Evolutionary conservation across 140 eudicot genomes (phyloP), one percentile per base, ranked within the genome.

Genomic region (Ambrosia hybrid): DNA sequence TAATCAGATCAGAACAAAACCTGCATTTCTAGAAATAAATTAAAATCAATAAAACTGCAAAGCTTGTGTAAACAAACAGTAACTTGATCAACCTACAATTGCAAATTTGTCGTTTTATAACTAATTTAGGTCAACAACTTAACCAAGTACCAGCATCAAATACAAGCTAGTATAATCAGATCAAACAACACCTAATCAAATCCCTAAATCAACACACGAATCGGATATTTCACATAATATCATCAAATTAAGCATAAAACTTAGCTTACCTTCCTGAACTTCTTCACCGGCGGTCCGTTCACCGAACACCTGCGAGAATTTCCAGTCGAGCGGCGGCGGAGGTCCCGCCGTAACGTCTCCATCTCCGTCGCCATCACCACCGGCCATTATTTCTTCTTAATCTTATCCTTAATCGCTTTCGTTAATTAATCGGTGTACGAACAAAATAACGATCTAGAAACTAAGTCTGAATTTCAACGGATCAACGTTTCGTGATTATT

Each of bases 211-310:
- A 57, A 41, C 46, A 41, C 46, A 41, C 46, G 46, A 41, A 41
- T 41, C 45, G 6, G 6, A 39, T 7, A 39, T 4, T 39, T 39
- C 46, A 41, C 46, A 41, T 5, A 41, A 5, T 41, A 41, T 41
- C 46, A 41, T 41, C 9, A 41, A 41, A 41, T 41, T 41, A 41
- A 6, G 46, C 46, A 41, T 6, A 41, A 41, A 7, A 41, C 46
- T 9, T 41, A 41, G 51, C 13, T 60, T 77, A 92, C 98, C 98
- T 89, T 92, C 98, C 68, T 92, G 98, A 41, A 92, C 96, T 85
- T 92, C 95, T 73, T 89, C 95, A 34, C 96, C 98, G 62, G 98
- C 98, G 39, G 98, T 81, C 51, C 98, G 86, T 82, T 92, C 98
- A 64, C 98, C 98, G 48, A 92, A 92, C 17, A 92, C 98, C 89